Conservation (phyloP, 1,284 basidiomycete genomes). For the Ceratobasidium sp. region DNA sequence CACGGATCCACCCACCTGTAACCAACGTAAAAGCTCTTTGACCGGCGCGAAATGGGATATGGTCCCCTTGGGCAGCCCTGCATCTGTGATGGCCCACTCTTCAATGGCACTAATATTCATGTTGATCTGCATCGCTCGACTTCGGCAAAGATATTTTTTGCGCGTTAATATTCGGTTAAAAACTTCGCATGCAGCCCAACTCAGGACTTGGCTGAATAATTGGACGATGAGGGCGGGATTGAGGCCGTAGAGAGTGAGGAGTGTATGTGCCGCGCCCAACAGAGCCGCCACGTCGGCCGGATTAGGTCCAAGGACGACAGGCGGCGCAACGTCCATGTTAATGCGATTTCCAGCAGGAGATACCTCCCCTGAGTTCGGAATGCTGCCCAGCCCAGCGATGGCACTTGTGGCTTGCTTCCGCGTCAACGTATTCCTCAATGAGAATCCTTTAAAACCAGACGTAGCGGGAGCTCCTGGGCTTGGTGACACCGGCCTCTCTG, state of each 20-base stretch:
- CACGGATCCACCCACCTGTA: conserved; percentile 64
- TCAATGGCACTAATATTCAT: conserved; percentile 88
- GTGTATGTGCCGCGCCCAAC: conserved; percentile 84
- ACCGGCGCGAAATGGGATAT: conserved; percentile 84
- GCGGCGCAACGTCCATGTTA: conserved; percentile 16
- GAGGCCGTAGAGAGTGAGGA: conserved; percentile 86
- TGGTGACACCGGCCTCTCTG: conserved; percentile 13
- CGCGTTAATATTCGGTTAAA: conserved; percentile 93
- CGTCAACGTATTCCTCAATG: conserved; percentile 22
- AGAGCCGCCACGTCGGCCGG: conserved; percentile 78
- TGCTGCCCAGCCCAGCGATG: not conserved
- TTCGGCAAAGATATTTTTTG: conserved; percentile 93
- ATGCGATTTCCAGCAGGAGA: conserved; percentile 7
- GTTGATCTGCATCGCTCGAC: conserved; percentile 85
- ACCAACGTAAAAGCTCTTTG: conserved; percentile 84
- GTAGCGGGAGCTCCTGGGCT: not conserved
- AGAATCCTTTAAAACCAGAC: conserved; percentile 5
- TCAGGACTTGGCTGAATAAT: conserved; percentile 93
- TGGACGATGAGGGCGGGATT: conserved; percentile 91
- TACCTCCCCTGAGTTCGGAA: conserved; percentile 6
- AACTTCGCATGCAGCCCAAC: conserved; percentile 89
- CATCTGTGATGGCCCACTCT: conserved; percentile 83
- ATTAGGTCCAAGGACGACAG: conserved; percentile 49
- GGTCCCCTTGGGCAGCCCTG: conserved; percentile 81
- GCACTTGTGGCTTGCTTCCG: conserved; percentile 12